Evolutionary conservation across 2,329 filamentous ascomycete genomes (phyloP), one percentile per base, ranked within the genome.

Genomic region (Colletotrichum cordylinicola): DNA sequence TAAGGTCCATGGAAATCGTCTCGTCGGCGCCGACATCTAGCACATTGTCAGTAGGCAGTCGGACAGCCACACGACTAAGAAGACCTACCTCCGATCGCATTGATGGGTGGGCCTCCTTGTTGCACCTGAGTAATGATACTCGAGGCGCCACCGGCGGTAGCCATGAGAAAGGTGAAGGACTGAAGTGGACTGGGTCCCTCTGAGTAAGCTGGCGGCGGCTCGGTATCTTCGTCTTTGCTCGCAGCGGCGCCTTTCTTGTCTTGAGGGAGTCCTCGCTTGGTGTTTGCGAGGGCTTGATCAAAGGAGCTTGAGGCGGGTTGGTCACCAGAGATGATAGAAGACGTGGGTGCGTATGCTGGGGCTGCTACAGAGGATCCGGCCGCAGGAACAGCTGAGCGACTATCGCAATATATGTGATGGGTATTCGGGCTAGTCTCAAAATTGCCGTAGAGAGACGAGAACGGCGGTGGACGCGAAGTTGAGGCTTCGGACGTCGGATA

Each of bases 51-150:
- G 69, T 21, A 16, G 79, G 29, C 27, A 12, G 24, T 52, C 67
- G 60, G 69, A 43, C 43, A 21, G 8, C 10, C 24, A 15, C 4
- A 31, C 4, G 27, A n/a, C 3, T 15, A 55, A 43, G 12, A 4
- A 21, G n/a, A 77, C 90, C 82, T 87, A 96, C 95, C 95, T 91
- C 95, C 95, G 77, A 98, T 90, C 71, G 95, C 94, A 85, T 97
- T 98, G 80, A 98, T 92, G 48, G 96, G 94, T 81, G 96, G 94
- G 67, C 94, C 96, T 79, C 94, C 94, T 87, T 99, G 97, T 84
- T 98, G 96, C 81, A 99, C 97, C 88, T 99, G 97, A 86, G 97
- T 99, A 88, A 99, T 98, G 84, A 99, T 98, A 91, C 97, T 98
- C 88, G 96, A 94, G 81, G 96, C 95, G 88, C 96, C 96, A 90